Evolutionary conservation across 2,329 filamentous ascomycete genomes (phyloP), one percentile per base, ranked within the genome.

Genomic region (Dactylellina leptospora): DNA sequence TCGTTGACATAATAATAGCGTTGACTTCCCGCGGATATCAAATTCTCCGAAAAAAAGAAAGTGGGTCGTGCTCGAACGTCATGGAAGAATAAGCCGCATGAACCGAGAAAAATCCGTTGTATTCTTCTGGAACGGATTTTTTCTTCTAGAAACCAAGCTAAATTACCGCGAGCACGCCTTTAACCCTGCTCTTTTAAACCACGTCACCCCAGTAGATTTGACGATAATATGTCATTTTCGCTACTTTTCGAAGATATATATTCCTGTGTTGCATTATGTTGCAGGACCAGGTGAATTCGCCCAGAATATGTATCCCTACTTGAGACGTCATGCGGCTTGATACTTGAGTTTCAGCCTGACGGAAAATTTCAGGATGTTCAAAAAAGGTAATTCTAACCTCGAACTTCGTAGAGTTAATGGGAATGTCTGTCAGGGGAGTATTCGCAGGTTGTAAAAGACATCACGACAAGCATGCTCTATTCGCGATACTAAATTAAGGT

Each of bases 221-320:
- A 8, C 9, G 16, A 4, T 9, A 10, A 42, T 4, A 9, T n/a
- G 38, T n/a, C 16, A 42, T 16, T 42, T 42, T 4, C 16, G 38
- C n/a, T n/a, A 8, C 6, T 4, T 42, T 8, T 42, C 8, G 38
- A 42, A 4, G n/a, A 16, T 10, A 8, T 42, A 4, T n/a, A 4
- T n/a, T 42, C 8, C 16, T 42, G 38, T 42, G 38, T 42, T 42
- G 38, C 38, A 42, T 42, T 8, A 42, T 42, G 38, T 42, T 42
- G 38, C 8, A 42, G 38, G n/a, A 42, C n/a, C n/a, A n/a, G n/a
- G n/a, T n/a, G n/a, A n/a, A n/a, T 42, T 9, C 4, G 16, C 38
- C 38, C n/a, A 16, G 9, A 42, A 8, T n/a, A 42, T 8, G 4
- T 42, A 4, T n/a, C 16, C 38, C 4, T 42, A 42, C n/a, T n/a